Evolutionary conservation across 2,329 filamentous ascomycete genomes (phyloP).

Genomic region (Penicillium sp.): DNA sequence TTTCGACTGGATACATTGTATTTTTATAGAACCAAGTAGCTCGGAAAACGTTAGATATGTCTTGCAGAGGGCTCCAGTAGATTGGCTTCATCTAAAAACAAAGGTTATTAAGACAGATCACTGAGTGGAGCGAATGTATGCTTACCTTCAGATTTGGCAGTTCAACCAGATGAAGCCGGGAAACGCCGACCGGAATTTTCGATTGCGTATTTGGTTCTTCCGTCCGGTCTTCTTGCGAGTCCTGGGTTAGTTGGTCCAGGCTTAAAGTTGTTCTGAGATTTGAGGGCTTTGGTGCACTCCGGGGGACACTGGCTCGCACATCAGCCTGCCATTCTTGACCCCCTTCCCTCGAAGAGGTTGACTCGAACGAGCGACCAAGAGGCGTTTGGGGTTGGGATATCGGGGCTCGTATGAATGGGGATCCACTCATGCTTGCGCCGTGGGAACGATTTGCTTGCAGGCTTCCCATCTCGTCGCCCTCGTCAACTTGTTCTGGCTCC

Average conservation of each 20-base stretch:
- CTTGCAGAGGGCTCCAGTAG: constrained; percentile 94
- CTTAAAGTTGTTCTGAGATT: constrained; percentile 29
- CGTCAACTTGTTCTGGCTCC: constrained; percentile 25
- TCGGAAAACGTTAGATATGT: constrained; percentile 77
- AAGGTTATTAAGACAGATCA: constrained; percentile 5
- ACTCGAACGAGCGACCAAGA: constrained; percentile 34
- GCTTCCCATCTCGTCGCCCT: constrained; percentile 24
- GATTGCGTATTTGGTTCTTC: constrained; percentile 37
- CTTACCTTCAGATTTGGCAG: constrained; percentile 66
- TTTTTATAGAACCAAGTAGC: constrained; percentile 98
- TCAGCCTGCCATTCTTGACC: constrained; percentile 23
- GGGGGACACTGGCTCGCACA: constrained; percentile 16
- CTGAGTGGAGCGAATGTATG: background rate
- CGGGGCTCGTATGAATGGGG: constrained; percentile 51
- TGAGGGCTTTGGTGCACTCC: constrained; percentile 27
- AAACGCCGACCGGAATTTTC: constrained; percentile 82
- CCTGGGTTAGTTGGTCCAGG: constrained; percentile 21
- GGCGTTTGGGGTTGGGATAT: constrained; percentile 30
- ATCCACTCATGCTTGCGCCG: constrained; percentile 49
- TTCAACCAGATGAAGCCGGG: constrained; percentile 85
- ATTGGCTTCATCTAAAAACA: constrained; percentile 81
- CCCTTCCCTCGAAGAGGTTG: constrained; percentile 26
- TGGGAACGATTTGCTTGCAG: constrained; percentile 29
- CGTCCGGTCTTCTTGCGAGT: constrained; percentile 22
- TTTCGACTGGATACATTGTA: constrained; percentile 86